Evolutionary conservation across 257 asterid genomes (phyloP).

Genomic region (Solanum raphanifolium): DNA sequence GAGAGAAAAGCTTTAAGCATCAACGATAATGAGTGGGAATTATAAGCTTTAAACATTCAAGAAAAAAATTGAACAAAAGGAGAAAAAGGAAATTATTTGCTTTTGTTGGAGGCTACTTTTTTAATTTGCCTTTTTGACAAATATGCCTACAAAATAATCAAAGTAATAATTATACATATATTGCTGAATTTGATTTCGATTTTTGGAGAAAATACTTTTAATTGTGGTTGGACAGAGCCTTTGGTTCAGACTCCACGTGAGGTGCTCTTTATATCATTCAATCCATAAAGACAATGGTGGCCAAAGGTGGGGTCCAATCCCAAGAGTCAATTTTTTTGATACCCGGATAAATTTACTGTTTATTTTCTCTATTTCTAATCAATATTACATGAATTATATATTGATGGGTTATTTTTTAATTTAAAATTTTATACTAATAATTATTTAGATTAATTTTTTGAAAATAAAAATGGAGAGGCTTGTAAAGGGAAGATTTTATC

Average conservation of each 20-base stretch:
- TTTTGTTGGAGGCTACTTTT: constrained; percentile 15
- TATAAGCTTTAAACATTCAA: constrained; percentile 64
- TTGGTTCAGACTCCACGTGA: constrained; percentile 99
- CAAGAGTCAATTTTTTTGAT: constrained; percentile 18
- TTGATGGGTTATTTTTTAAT: neutral
- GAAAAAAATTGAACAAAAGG: constrained; percentile 7
- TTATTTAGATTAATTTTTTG: neutral
- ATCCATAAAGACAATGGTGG: constrained; percentile 91
- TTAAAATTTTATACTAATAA: neutral
- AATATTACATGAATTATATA: neutral
- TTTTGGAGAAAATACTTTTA: constrained; percentile 4
- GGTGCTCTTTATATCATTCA: constrained; percentile 97
- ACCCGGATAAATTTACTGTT: too few species aligned
- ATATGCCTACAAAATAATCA: constrained; percentile 12
- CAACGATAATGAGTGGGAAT: constrained; percentile 96
- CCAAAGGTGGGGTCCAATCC: constrained; percentile 52
- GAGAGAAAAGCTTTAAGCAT: constrained; percentile 72
- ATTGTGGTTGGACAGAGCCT: constrained; percentile 74
- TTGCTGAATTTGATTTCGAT: neutral
- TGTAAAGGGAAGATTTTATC: constrained; percentile 7
- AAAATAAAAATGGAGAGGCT: neutral
- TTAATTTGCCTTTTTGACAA: constrained; percentile 20
- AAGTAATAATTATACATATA: neutral
- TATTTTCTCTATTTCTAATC: too few species aligned
- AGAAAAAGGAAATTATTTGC: constrained; percentile 21